Evolutionary conservation across 495 filamentous ascomycete genomes (phyloP).

Genomic region (Penicillium cinerascens): DNA sequence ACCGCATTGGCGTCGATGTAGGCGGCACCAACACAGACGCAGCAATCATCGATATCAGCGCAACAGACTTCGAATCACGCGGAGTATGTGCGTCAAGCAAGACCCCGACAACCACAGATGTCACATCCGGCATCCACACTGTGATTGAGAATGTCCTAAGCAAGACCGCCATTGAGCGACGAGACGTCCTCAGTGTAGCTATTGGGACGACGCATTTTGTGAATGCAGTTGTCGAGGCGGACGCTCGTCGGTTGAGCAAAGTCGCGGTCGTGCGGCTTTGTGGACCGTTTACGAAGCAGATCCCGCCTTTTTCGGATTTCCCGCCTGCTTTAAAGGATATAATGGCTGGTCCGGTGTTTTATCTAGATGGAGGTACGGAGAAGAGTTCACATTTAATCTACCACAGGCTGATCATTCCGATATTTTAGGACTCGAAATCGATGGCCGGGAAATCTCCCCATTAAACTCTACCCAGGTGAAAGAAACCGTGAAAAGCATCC

Average conservation of each 20-base stretch:
- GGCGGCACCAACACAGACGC: not conserved
- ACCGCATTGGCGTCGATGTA: not conserved
- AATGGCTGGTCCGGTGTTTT: constrained; percentile 33
- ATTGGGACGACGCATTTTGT: constrained; percentile 64
- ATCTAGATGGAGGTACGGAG: constrained; percentile 35
- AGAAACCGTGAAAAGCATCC: not conserved
- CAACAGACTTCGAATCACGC: not conserved
- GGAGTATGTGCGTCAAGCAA: constrained; percentile 14
- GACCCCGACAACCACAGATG: constrained; percentile 55
- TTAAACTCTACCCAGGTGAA: not conserved
- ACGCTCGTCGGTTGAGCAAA: constrained; percentile 45
- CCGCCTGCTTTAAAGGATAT: constrained; percentile 30
- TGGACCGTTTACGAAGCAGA: constrained; percentile 47
- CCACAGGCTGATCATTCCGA: not conserved
- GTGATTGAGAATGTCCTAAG: constrained; percentile 47
- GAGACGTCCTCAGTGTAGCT: constrained; percentile 51
- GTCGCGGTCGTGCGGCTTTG: constrained; percentile 56
- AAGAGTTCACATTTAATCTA: not conserved
- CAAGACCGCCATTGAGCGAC: constrained; percentile 32
- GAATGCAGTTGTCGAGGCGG: constrained; percentile 58
- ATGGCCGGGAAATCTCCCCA: not conserved
- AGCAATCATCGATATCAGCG: not conserved
- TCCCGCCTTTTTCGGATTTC: constrained; percentile 51
- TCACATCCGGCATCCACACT: constrained; percentile 50
- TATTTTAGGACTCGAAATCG: not conserved